Percentiles rank a stretch among this genome's conserved stretches.
Evolutionary conservation across 2,329 filamentous ascomycete genomes (phyloP).

Genomic region (Claviceps quebecensis): DNA sequence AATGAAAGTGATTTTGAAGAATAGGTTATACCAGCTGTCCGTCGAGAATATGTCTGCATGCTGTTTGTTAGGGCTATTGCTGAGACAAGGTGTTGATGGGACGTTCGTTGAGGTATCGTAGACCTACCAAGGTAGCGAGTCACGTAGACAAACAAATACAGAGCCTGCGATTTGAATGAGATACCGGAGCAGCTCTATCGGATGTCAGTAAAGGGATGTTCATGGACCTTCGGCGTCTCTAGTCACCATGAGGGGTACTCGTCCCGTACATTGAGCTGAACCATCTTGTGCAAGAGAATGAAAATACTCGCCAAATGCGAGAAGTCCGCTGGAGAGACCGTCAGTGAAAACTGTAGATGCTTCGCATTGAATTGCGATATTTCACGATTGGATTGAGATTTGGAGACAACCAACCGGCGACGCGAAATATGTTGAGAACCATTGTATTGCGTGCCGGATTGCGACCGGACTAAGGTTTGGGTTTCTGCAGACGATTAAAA

Average conservation of each 20-base stretch:
- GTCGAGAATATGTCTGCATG: conserved; percentile 70
- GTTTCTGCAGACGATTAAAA: not conserved
- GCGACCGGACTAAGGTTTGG: not conserved
- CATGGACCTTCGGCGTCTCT: conserved; percentile 7
- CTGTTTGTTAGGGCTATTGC: conserved; percentile 1
- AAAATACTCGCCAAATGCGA: conserved; percentile 91
- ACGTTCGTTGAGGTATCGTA: not conserved
- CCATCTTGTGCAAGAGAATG: conserved; percentile 95
- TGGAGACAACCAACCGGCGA: conserved; percentile 32
- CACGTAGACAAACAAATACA: conserved; percentile 88
- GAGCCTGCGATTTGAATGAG: conserved; percentile 95
- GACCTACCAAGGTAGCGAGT: conserved; percentile 75
- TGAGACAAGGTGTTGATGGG: not conserved
- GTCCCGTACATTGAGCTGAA: conserved; percentile 61
- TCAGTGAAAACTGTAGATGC: conserved; percentile 9
- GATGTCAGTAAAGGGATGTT: conserved; percentile 2
- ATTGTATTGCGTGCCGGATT: conserved; percentile 17
- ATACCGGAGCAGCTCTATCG: conserved; percentile 85
- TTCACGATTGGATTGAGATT: not conserved
- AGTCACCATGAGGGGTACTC: not conserved
- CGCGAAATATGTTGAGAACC: conserved; percentile 44
- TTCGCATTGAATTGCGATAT: conserved; percentile 6
- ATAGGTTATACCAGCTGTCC: conserved; percentile 74
- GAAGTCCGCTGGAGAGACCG: conserved; percentile 58
- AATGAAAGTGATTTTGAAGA: conserved; percentile 96